Evolutionary conservation across 805 yeast species (phyloP), one percentile per base, ranked within the genome.

Genomic region (Ogataea pignaliae): DNA sequence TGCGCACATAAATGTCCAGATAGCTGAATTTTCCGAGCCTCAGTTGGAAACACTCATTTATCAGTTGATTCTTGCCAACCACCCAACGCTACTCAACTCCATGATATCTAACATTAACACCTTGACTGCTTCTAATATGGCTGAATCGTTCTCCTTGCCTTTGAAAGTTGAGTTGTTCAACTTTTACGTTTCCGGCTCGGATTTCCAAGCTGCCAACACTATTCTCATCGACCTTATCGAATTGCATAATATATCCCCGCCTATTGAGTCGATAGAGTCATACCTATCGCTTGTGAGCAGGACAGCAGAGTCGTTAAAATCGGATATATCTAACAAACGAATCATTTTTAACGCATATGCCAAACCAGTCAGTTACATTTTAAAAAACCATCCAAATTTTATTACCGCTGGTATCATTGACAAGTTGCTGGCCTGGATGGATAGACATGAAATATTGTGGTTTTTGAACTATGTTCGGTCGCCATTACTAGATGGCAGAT

Each of bases 261-360:
- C 48, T 3, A 13, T 41, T 9, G 34, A 37, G 7, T n/a, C 40
- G 2, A 28, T 56, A 3, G 45, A 47, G 11, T 33, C 44, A 1
- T 61, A 61, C 31, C 17, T 56, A 10, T 13, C 30, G 10, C 35
- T 59, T 13, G 42, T 57, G 1, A 40, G 50, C 5, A 26, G 39
- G 1, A 40, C 46, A 9, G 52, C 59, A 16, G 14, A 29, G 2
- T 40, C 51, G 3, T 39, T 59, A 14, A 39, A 55, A 30, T 42
- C 56, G 1, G 39, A 43, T 4, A 42, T 42, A 18, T 40, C 37
- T 6, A 52, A 55, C 29, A 51, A 53, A 31, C 51, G 42, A 36
- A 31, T 55, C 34, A 40, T 62, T 9, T 62, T 60, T 43, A 60
- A 54, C 42, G 53, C 55, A 10, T 52, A 55, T 29, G 40, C 59